A percentile compares a stretch with the other conserved stretches of the same genome.
These are phyloP conservation scores for Graphiopsis chlorocephala DNA, from an alignment of 2,329 filamentous ascomycete species.

Conservation along the genomic window DNA sequence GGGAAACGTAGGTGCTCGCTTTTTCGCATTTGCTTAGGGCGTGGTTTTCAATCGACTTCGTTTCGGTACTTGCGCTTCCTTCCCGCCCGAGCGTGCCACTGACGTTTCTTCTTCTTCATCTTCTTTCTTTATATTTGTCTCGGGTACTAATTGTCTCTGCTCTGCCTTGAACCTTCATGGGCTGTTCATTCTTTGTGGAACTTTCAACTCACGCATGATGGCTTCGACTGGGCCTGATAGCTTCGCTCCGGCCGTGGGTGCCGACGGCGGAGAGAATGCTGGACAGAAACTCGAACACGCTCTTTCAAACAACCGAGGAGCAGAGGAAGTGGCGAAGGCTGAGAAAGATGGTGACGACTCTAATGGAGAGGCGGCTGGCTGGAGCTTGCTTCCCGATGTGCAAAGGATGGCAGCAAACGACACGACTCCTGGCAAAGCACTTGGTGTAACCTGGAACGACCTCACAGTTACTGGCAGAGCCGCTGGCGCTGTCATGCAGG, in stretches of 20 bases:
- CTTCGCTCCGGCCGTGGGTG: constrained; percentile 15
- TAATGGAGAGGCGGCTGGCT: constrained; percentile 11
- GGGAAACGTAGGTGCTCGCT: not conserved
- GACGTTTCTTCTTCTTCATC: not conserved
- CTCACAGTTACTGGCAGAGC: constrained; percentile 46
- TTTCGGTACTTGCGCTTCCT: constrained; percentile 4
- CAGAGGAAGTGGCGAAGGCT: constrained; percentile 48
- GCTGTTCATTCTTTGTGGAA: not conserved
- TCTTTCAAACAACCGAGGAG: constrained; percentile 42
- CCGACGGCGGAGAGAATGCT: constrained; percentile 16
- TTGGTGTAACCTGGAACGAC: constrained; percentile 65
- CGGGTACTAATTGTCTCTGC: not conserved
- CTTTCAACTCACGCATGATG: constrained; percentile 12
- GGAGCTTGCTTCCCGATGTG: constrained; percentile 5
- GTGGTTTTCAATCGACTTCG: not conserved
- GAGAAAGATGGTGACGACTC: constrained; percentile 11
- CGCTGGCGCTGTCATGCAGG: constrained; percentile 10
- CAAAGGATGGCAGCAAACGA: constrained; percentile 6
- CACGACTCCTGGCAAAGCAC: constrained; percentile 21
- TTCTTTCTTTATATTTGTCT: not conserved
- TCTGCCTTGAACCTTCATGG: not conserved
- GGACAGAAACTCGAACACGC: constrained; percentile 11
- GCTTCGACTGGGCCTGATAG: constrained; percentile 12
- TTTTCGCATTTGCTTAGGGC: not conserved
- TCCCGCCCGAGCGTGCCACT: not conserved